Percentiles rank a stretch among this genome's conserved stretches.
These are phyloP conservation scores for Elaeagnus macrophylla DNA, from an alignment of 306 rosid genomes.

Conservation along the genomic window DNA sequence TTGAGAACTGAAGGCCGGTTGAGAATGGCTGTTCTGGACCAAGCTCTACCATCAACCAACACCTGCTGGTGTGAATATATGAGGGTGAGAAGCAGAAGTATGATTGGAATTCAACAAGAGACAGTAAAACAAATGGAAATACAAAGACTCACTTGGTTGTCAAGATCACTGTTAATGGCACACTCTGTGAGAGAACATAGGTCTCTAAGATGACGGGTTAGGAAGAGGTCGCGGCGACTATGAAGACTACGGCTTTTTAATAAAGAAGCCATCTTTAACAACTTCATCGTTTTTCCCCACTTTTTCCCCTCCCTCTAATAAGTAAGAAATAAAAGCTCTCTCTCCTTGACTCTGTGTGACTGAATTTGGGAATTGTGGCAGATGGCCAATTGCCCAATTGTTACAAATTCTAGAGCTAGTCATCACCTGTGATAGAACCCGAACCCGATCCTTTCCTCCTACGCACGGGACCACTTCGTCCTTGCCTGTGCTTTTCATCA, in stretches of 20 bases:
- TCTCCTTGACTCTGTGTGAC: too few species aligned
- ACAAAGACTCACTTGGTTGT: constrained; percentile 27
- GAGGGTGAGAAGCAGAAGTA: not conserved
- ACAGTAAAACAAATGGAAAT: constrained; percentile 4
- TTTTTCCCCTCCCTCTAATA: not conserved
- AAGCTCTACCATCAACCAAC: constrained; percentile 40
- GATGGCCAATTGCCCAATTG: too few species aligned
- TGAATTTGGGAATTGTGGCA: too few species aligned
- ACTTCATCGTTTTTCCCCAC: constrained; percentile 19
- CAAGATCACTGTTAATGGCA: constrained; percentile 20
- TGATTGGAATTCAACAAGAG: not conserved
- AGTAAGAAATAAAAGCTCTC: too few species aligned
- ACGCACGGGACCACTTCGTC: too few species aligned
- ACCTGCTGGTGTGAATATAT: constrained; percentile 20
- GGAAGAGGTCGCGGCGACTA: constrained; percentile 9
- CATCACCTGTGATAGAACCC: too few species aligned
- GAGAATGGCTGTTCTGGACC: constrained; percentile 56
- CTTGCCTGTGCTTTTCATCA: too few species aligned
- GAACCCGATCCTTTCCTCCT: too few species aligned
- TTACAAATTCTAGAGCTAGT: too few species aligned
- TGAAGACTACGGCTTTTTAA: constrained; percentile 19
- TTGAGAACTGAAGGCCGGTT: constrained; percentile 54
- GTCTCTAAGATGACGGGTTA: constrained; percentile 11
- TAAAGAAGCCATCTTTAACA: constrained; percentile 29
- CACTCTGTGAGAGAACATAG: constrained; percentile 27